Evolutionary conservation across 208 protist genomes (phyloP).

Genomic region (Perkinsela sp.): DNA sequence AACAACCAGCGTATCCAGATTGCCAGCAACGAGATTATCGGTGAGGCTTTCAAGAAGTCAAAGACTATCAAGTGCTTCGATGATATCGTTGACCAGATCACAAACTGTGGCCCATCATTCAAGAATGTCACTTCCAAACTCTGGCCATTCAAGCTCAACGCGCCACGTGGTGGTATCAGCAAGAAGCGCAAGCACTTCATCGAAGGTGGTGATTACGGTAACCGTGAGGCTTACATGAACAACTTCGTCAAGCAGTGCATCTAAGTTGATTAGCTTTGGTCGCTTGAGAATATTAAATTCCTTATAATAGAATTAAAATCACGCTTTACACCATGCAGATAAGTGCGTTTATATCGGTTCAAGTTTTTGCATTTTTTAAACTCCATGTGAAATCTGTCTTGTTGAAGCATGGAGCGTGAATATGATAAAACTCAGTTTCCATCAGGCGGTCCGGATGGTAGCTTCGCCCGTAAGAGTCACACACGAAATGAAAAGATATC

Average conservation of each 20-base stretch:
- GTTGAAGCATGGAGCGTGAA: too few relatives aligned
- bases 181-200: constrained; percentile 89
- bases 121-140: constrained; percentile 85
- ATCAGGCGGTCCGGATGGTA: too few relatives aligned
- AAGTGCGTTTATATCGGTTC: too few relatives aligned
- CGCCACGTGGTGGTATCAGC: constrained; percentile 78
- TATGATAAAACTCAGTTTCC: too few relatives aligned
- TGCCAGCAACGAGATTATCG: constrained; percentile 78
- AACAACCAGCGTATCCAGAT: constrained; percentile 89
- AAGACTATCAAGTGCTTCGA: constrained; percentile 87
- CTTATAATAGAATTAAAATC: too few relatives aligned
- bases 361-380: too few relatives aligned
- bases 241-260: constrained; percentile 85
- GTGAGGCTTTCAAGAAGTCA: constrained; percentile 69
- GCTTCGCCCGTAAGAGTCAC: too few relatives aligned
- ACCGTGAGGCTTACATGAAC: constrained; percentile 97
- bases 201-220: constrained; percentile 95
- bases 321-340: too few relatives aligned
- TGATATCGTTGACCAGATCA: constrained; percentile 98
- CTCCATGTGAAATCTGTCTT: too few relatives aligned
- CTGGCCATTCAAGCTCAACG: constrained; percentile 93
- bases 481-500: too few relatives aligned
- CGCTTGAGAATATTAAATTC: too few relatives aligned
- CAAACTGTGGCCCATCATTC: constrained; percentile 92
- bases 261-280: constrained; percentile 24